Percentiles rank a stretch among this genome's conserved stretches.
Evolutionary conservation across 2,329 filamentous ascomycete genomes (phyloP).

Genomic region (Fusarium acutatum): DNA sequence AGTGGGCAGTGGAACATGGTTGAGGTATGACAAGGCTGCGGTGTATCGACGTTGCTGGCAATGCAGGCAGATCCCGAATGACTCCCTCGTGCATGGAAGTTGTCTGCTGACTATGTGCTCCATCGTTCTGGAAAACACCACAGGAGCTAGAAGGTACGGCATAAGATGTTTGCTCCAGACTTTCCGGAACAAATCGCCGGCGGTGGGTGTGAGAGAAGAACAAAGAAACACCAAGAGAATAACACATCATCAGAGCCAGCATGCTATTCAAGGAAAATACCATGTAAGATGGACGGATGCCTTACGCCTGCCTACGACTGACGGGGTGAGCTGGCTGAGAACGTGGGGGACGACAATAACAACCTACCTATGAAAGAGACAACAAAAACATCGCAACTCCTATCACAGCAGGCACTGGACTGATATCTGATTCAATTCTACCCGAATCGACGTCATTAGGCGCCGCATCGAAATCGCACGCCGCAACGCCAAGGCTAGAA

Average conservation of each 20-base stretch:
- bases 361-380: constrained; percentile 19
- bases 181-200: not conserved
- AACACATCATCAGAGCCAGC: constrained; percentile 17
- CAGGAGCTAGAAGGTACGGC: constrained; percentile 2
- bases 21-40: constrained; percentile 35
- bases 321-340: constrained; percentile 16
- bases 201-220: constrained; percentile 12
- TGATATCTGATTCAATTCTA: constrained; percentile 26
- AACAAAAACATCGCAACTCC: constrained; percentile 27
- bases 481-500: constrained; percentile 34
- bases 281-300: constrained; percentile 3
- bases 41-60: constrained; percentile 38
- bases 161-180: constrained; percentile 16
- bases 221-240: constrained; percentile 16
- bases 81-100: constrained; percentile 38
- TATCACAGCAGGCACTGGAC: constrained; percentile 31
- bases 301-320: constrained; percentile 4
- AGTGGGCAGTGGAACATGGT: constrained; percentile 37
- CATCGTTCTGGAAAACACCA: constrained; percentile 19
- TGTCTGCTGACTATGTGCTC: constrained; percentile 38
- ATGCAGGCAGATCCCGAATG: constrained; percentile 39
- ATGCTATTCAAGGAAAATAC: constrained; percentile 13
- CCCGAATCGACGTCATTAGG: constrained; percentile 40
- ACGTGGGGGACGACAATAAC: constrained; percentile 16
- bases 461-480: constrained; percentile 5